These are phyloP conservation scores for Lotmaria passim DNA, from an alignment of 208 protist genomes.

Conservation along the genomic window DNA sequence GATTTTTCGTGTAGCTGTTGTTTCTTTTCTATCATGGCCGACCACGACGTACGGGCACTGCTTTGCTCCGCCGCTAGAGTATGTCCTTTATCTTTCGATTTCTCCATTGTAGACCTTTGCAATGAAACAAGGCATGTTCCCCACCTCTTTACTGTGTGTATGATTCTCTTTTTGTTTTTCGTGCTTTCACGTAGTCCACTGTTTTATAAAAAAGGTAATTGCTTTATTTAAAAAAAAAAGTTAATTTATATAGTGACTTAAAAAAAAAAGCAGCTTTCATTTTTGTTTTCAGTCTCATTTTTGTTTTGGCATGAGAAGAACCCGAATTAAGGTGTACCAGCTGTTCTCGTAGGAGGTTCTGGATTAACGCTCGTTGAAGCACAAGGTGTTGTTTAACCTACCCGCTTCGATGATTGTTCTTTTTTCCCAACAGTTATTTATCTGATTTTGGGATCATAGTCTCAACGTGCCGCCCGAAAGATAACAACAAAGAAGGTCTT, in stretches of 20 bases:
- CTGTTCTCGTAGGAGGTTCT: too few relatives aligned
- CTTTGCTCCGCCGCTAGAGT: conserved; percentile 16
- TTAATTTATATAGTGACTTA: conserved; percentile 18
- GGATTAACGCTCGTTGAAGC: too few relatives aligned
- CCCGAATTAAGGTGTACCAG: too few relatives aligned
- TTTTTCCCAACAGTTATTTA: neutral
- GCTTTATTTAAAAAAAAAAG: conserved; percentile 3
- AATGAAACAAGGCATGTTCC: conserved; percentile 11
- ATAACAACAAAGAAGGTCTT: too few relatives aligned
- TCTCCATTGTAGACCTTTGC: conserved; percentile 11
- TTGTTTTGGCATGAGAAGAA: neutral
- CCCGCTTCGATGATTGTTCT: too few relatives aligned
- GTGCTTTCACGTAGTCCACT: too few relatives aligned
- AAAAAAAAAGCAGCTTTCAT: conserved; percentile 6
- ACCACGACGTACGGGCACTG: conserved; percentile 9
- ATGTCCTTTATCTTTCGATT: neutral
- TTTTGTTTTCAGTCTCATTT: conserved; percentile 2
- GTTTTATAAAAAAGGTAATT: too few relatives aligned
- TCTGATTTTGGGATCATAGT: neutral
- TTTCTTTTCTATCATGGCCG: neutral
- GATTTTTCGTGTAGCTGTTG: neutral
- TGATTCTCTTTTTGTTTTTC: neutral
- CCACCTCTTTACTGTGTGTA: neutral
- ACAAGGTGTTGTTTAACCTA: too few relatives aligned
- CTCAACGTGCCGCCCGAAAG: neutral